A percentile compares a stretch with the other conserved stretches of the same genome.
phyloP scores from a whole-genome alignment of 163 green algal species.

The Scenedesmus sp. region DNA sequence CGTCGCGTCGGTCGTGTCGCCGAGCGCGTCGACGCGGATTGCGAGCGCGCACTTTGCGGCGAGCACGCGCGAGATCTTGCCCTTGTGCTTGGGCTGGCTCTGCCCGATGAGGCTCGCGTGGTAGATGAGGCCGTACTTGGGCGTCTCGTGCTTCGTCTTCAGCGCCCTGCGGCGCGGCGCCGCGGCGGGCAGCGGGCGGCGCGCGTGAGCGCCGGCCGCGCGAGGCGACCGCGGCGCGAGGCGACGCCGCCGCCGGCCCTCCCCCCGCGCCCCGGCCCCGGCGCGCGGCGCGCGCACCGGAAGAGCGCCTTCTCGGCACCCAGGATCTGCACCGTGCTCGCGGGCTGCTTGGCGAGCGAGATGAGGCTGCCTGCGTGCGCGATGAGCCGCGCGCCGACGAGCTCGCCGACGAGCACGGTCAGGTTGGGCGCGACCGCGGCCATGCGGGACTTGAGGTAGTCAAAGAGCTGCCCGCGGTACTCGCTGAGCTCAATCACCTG shows the following conservation, averaged over 20 bases:
- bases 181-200: neutral
- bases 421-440: conserved; percentile 98
- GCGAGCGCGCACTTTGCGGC: conserved; percentile 96
- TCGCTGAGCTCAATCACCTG: conserved; percentile 86
- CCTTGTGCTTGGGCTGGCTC: conserved; percentile 94
- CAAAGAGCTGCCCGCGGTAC: conserved; percentile 96
- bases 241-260: no score
- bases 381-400: conserved; percentile 98
- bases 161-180: conserved; percentile 68
- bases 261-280: no score
- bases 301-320: conserved; percentile 97
- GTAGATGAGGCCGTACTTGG: conserved; percentile 99
- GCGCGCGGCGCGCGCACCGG: conserved; percentile 47
- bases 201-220: neutral
- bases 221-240: no score
- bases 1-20: conserved; percentile 81
- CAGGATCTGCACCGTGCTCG: conserved; percentile 98
- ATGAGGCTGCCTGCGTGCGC: conserved; percentile 92
- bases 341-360: conserved; percentile 97
- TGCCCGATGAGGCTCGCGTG: conserved; percentile 98
- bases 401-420: conserved; percentile 97
- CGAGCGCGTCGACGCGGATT: conserved; percentile 94
- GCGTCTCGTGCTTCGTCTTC: conserved; percentile 99
- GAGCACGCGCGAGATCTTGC: conserved; percentile 97
- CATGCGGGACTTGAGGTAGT: conserved; percentile 96